Conservation (phyloP, 2,329 filamentous ascomycete species). For the Alternaria sp. region DNA sequence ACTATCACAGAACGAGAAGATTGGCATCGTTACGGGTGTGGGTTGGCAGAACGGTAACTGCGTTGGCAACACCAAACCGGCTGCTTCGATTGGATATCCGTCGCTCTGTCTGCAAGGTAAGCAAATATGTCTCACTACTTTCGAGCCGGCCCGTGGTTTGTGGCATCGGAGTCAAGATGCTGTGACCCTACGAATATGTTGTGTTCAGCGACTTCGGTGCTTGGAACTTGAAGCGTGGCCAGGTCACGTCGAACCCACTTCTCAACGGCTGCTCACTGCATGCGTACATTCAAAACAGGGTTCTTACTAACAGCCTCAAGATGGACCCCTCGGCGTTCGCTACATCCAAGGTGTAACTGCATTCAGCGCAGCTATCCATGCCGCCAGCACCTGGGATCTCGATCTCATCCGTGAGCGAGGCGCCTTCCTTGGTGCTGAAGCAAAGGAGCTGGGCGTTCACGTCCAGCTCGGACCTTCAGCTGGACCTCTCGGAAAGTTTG, state of each 20-base stretch:
- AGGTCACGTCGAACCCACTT: not conserved
- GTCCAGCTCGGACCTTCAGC: constrained; percentile 53
- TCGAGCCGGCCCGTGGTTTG: not conserved
- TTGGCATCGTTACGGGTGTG: constrained; percentile 47
- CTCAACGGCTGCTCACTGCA: not conserved
- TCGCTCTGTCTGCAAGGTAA: constrained; percentile 49
- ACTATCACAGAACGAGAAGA: constrained; percentile 49
- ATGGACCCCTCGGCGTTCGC: constrained; percentile 50
- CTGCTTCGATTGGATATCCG: constrained; percentile 44
- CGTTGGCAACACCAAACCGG: constrained; percentile 46
- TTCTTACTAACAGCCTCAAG: constrained; percentile 22
- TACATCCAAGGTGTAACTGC: constrained; percentile 48
- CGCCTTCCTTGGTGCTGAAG: constrained; percentile 47
- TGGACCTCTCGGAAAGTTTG: constrained; percentile 49
- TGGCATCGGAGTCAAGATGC: not conserved
- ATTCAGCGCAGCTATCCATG: constrained; percentile 49
- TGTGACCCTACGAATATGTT: not conserved
- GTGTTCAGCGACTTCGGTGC: not conserved
- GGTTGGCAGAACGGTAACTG: constrained; percentile 45
- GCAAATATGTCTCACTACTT: constrained; percentile 11
- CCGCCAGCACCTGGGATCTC: constrained; percentile 48
- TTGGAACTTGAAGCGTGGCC: not conserved
- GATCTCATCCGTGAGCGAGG: constrained; percentile 44
- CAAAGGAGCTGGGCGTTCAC: constrained; percentile 52
- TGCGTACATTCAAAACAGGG: not conserved